Conservation (phyloP, 805 yeast genomes). For the Yamadazyma nakazawae region DNA sequence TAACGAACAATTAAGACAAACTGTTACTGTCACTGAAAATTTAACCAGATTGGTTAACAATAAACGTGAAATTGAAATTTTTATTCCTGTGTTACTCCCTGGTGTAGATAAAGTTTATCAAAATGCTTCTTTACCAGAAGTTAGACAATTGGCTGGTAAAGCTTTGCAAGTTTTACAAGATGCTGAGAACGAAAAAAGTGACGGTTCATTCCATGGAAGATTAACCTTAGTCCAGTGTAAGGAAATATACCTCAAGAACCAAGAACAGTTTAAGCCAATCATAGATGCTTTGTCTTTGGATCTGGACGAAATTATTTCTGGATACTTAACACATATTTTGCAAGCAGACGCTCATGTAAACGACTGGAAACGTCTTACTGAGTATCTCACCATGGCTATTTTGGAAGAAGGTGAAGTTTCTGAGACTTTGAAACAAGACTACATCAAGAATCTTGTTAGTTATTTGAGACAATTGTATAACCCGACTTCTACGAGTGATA, state of each 20-base stretch:
- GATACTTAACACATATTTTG: slow-evolving; percentile 46
- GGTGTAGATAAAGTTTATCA: slow-evolving; percentile 84
- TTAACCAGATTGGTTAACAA: slow-evolving; percentile 93
- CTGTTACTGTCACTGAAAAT: slow-evolving; percentile 94
- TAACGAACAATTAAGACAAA: slow-evolving; percentile 94
- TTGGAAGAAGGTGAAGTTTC: slow-evolving; percentile 23
- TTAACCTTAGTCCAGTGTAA: slow-evolving; percentile 54
- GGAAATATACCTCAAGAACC: slow-evolving; percentile 15
- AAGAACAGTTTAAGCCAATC: slow-evolving; percentile 8
- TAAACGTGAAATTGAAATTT: slow-evolving; percentile 84
- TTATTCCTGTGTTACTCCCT: slow-evolving; percentile 85
- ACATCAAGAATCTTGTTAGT: slow-evolving; percentile 43
- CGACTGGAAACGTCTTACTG: slow-evolving; percentile 49
- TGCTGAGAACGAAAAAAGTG: slow-evolving; percentile 67
- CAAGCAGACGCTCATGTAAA: slow-evolving; percentile 43
- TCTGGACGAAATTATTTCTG: slow-evolving; percentile 36
- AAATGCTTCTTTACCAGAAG: slow-evolving; percentile 94
- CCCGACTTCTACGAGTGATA: slow-evolving; percentile 41
- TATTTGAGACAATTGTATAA: slow-evolving; percentile 54
- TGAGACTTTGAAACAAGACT: slow-evolving; percentile 32
- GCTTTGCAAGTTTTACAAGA: slow-evolving; percentile 79
- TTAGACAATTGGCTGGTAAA: slow-evolving; percentile 86
- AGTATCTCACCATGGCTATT: slow-evolving; percentile 44
- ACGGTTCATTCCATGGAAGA: slow-evolving; percentile 76
- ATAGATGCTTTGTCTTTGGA: slow-evolving; percentile 10